A percentile compares a stretch with the other conserved stretches of the same genome.
These are phyloP conservation scores for Alternaria sp. DNA, from an alignment of 2,329 filamentous ascomycete species.

Conservation along the genomic window DNA sequence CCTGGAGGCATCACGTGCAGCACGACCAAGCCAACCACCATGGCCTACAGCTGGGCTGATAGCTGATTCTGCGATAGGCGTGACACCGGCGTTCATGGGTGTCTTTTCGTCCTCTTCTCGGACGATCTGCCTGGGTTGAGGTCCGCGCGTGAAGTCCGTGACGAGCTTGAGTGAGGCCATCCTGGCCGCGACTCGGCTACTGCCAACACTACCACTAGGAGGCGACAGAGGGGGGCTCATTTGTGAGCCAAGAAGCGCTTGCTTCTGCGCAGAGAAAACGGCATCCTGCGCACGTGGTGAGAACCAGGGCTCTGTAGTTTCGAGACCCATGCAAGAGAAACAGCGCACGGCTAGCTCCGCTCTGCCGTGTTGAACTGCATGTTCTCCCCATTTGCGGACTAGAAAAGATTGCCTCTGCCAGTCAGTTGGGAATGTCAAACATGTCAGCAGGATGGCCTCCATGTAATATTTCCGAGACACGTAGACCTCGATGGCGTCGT, in stretches of 20 bases:
- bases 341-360: conserved; percentile 90
- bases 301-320: conserved; percentile 85
- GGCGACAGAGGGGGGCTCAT: conserved; percentile 77
- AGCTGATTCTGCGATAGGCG: conserved; percentile 77
- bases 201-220: conserved; percentile 59
- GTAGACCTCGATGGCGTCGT: conserved; percentile 96
- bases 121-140: conserved; percentile 64
- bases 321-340: conserved; percentile 87
- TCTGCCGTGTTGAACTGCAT: conserved; percentile 83
- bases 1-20: conserved; percentile 41
- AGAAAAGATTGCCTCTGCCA: conserved; percentile 92
- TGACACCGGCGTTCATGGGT: conserved; percentile 80
- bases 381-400: conserved; percentile 93
- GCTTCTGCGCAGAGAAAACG: conserved; percentile 62
- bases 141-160: conserved; percentile 73
- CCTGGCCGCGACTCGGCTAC: conserved; percentile 69
- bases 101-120: conserved; percentile 70
- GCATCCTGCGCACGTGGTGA: conserved; percentile 77
- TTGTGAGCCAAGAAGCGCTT: conserved; percentile 58
- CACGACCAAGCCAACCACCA: conserved; percentile 48
- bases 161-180: conserved; percentile 88
- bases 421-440: conserved; percentile 79
- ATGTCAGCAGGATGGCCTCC: conserved; percentile 90
- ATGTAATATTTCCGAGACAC: conserved; percentile 89
- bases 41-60: conserved; percentile 67